A percentile compares a stretch with the other conserved stretches of the same genome.
Conservation (phyloP, 2,329 filamentous ascomycete species). For the Aspergillus hortae region DNA sequence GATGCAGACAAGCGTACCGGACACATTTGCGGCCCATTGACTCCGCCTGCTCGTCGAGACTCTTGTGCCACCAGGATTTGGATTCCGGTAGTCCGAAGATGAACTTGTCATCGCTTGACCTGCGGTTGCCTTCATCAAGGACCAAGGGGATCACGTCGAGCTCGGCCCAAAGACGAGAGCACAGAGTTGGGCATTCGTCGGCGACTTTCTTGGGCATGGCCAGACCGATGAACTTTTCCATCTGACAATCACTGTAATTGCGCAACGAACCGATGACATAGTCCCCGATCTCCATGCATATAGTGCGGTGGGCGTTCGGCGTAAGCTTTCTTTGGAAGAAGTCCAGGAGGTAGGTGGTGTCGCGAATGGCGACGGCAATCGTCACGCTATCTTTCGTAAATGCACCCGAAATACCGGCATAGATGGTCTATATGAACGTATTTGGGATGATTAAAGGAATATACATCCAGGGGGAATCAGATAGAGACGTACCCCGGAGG, state of each 20-base stretch:
- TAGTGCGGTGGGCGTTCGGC: constrained; percentile 38
- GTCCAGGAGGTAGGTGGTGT: constrained; percentile 71
- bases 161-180: constrained; percentile 70
- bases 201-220: constrained; percentile 63
- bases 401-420: constrained; percentile 37
- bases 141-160: constrained; percentile 73
- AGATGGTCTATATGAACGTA: constrained; percentile 32
- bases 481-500: constrained; percentile 32
- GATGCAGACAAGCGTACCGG: constrained; percentile 46
- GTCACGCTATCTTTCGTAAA: constrained; percentile 46
- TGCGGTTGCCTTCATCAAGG: constrained; percentile 41
- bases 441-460: background rate
- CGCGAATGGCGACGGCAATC: constrained; percentile 67
- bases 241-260: constrained; percentile 61
- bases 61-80: constrained; percentile 49
- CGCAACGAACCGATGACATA: constrained; percentile 57
- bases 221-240: constrained; percentile 71
- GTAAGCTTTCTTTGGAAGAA: constrained; percentile 62
- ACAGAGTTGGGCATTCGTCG: constrained; percentile 60
- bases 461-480: background rate
- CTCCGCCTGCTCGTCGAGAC: constrained; percentile 77
- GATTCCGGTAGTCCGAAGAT: constrained; percentile 26
- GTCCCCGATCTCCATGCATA: constrained; percentile 52
- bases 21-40: constrained; percentile 77
- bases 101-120: constrained; percentile 12